These are phyloP conservation scores for Sporothrix dimorphospora DNA, from an alignment of 2,329 filamentous ascomycete species.

Conservation along the genomic window DNA sequence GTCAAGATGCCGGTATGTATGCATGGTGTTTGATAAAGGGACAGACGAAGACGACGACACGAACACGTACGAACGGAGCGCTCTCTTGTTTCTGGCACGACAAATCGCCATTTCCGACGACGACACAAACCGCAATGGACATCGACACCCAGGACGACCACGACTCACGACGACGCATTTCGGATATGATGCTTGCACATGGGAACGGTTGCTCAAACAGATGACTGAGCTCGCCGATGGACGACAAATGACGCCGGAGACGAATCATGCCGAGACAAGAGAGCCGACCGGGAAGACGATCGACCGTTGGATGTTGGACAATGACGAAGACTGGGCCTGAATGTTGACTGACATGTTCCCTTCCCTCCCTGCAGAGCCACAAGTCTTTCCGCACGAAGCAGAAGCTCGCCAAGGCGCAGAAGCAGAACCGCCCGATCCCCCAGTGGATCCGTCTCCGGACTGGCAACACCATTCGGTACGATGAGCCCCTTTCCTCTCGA, in stretches of 20 bases:
- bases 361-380: slow-evolving; percentile 71
- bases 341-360: slow-evolving; percentile 25
- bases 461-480: slow-evolving; percentile 99
- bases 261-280: neutral
- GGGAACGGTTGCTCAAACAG: neutral
- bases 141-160: neutral
- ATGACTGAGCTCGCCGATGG: neutral
- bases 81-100: slow-evolving; percentile 9
- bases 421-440: slow-evolving; percentile 99
- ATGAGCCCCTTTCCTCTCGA: slow-evolving; percentile 33
- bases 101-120: neutral
- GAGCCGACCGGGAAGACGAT: slow-evolving; percentile 9
- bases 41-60: slow-evolving; percentile 6
- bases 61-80: slow-evolving; percentile 7
- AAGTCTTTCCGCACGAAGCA: slow-evolving; percentile 99
- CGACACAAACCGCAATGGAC: neutral
- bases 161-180: neutral
- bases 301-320: neutral
- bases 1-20: slow-evolving; percentile 48
- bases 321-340: slow-evolving; percentile 31
- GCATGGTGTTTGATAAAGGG: neutral
- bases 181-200: neutral
- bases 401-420: slow-evolving; percentile 99
- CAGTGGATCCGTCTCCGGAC: slow-evolving; percentile 99
- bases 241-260: neutral